Evolutionary conservation across 768 basidiomycete species (phyloP).

Genomic region (Lactarius psammicola): DNA sequence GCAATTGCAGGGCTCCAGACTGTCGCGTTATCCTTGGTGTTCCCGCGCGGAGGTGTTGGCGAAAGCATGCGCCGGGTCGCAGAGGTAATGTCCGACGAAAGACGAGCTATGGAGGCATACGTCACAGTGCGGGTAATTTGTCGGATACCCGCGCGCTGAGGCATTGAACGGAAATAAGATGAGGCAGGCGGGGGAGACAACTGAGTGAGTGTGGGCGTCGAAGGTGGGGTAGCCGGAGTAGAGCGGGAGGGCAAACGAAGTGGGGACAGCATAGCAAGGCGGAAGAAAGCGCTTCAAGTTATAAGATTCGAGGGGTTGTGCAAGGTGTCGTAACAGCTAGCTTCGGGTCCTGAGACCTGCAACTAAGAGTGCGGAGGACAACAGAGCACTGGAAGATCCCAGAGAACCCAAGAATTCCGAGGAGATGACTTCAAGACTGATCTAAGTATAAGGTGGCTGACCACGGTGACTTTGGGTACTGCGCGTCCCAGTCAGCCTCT

Average conservation of each 20-base stretch:
- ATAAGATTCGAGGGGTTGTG: not conserved
- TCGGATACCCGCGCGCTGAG: not conserved
- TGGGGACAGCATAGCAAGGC: not conserved
- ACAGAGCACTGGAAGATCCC: not conserved
- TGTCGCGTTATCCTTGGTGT: not conserved
- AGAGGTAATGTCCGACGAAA: conserved; percentile 4
- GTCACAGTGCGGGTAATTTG: conserved; percentile 1
- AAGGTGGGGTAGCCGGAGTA: not conserved
- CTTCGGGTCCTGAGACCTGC: not conserved
- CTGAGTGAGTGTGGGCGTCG: not conserved
- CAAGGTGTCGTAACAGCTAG: not conserved
- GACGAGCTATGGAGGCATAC: conserved; percentile 1
- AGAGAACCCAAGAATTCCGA: not conserved
- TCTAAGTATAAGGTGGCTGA: not conserved
- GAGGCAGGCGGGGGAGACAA: not conserved
- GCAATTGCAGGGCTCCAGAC: not conserved
- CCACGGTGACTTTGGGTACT: too few relatives aligned
- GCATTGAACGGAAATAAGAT: not conserved
- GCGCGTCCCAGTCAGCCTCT: too few relatives aligned
- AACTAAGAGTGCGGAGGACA: not conserved
- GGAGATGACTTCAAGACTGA: not conserved
- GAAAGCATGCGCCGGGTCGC: conserved; percentile 8
- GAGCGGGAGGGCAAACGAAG: not conserved
- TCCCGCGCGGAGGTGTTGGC: not conserved
- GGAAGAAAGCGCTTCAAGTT: not conserved